A percentile compares a stretch with the other conserved stretches of the same genome.
phyloP scores from a whole-genome alignment of 2,329 filamentous ascomycete species.

The Beauveria scarabaeidicola region DNA sequence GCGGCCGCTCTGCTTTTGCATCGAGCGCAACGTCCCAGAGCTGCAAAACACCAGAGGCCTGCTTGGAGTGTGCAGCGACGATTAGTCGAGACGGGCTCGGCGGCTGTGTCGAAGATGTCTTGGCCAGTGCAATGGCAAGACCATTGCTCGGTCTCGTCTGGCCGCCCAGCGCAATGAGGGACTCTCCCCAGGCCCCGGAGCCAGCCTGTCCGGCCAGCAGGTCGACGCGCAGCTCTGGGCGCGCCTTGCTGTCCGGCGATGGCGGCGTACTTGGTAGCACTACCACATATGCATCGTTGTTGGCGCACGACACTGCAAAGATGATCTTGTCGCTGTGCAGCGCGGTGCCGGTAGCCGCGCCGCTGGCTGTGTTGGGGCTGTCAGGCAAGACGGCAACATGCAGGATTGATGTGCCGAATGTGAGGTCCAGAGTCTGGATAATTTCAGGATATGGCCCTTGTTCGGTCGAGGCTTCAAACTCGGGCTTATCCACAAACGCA shows the following conservation, averaged over 20 bases:
- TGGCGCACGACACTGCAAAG: slow-evolving; percentile 52
- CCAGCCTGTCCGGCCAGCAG: slow-evolving; percentile 47
- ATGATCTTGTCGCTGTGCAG: slow-evolving; percentile 50
- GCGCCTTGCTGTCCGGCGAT: slow-evolving; percentile 49
- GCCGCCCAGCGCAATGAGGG: slow-evolving; percentile 43
- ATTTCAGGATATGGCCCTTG: slow-evolving; percentile 46
- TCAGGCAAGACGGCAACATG: slow-evolving; percentile 50
- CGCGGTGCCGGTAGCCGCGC: slow-evolving; percentile 36
- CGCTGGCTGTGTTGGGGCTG: slow-evolving; percentile 38
- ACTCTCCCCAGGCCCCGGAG: slow-evolving; percentile 56
- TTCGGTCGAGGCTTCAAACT: slow-evolving; percentile 45
- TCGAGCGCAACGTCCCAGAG: slow-evolving; percentile 51
- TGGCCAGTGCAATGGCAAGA: slow-evolving; percentile 45
- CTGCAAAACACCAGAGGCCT: slow-evolving; percentile 49
- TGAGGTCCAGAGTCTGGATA: slow-evolving; percentile 52
- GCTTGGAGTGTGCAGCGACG: slow-evolving; percentile 51
- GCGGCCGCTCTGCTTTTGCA: slow-evolving; percentile 21
- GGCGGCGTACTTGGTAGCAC: slow-evolving; percentile 54
- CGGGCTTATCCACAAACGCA: slow-evolving; percentile 16
- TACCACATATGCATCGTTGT: slow-evolving; percentile 47
- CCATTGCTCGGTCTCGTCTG: slow-evolving; percentile 46
- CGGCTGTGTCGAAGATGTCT: slow-evolving; percentile 33
- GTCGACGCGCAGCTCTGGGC: slow-evolving; percentile 42
- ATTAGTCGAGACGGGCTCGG: slow-evolving; percentile 35
- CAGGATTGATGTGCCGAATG: slow-evolving; percentile 46